Evolutionary conservation across 306 rosid genomes (phyloP), one percentile per base, ranked within the genome.

Genomic region (Trifolium pratense): DNA sequence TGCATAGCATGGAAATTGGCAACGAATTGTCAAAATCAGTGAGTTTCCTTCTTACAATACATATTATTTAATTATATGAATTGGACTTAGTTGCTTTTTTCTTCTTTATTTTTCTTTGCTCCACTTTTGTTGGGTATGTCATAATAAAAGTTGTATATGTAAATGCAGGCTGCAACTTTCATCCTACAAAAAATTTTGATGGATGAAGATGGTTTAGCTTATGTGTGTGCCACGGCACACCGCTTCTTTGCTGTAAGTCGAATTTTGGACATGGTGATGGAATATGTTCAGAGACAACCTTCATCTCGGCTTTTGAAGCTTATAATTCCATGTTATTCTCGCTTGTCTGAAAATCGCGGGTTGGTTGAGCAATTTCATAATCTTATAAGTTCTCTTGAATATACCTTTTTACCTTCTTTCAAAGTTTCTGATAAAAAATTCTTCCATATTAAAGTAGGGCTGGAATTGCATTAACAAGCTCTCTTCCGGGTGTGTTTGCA

Each of bases 181-280:
- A 56, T 56, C 10, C 5, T 56, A 1, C 32, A 56, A 1, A 56
- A 56, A 56, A 23, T 90, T 83, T 61, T 93, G 69, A 65, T 82
- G 74, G 93, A 92, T 17, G 90, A 90, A 51, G 85, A 89, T 73
- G 98, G 97, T 75, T 71, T 90, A 83, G 87, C 86, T 72, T 86
- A 90, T 79, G 75, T 92, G 8, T 92, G 97, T 69, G 84, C 88
- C 39, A 83, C 90, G 7, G 86, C 90, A 1, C 89, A 87, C 57
- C 87, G 93, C n/a, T 90, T 90, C 75, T 87, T 78, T 25, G 89
- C 93, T 14, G 91, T 92, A 1, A 80, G 85, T 25, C 84, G 87
- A 80, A 90, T 86, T 63, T 75, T 92, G 76, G 90, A 80, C 6
- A 86, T 62, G 66, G 81, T 89, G 96, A 85, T 90, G 31, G 84